These are phyloP conservation scores for Xylaria sp. DNA, from an alignment of 2,329 filamentous ascomycete species.

Conservation along the genomic window DNA sequence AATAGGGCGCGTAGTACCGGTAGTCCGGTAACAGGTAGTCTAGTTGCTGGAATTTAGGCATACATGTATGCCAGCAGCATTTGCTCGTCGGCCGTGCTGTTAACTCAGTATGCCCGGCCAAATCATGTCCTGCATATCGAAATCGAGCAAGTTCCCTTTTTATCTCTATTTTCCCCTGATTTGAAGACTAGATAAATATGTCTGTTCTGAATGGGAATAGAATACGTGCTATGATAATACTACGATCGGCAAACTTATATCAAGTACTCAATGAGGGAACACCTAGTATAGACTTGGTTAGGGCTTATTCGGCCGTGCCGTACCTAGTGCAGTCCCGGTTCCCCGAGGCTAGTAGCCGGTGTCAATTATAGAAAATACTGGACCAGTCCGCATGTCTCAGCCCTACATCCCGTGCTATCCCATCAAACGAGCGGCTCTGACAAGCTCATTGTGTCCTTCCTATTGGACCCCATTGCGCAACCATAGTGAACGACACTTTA, in stretches of 20 bases:
- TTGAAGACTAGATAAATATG: neutral
- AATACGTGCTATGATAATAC: neutral
- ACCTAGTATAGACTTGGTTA: constrained; percentile 10
- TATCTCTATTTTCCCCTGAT: neutral
- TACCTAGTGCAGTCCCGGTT: constrained; percentile 9
- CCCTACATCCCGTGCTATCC: constrained; percentile 10
- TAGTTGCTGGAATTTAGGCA: neutral
- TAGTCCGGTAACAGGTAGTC: neutral
- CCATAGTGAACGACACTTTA: neutral
- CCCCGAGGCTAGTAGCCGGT: neutral
- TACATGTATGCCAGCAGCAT: neutral
- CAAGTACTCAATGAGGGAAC: neutral
- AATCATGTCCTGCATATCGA: neutral
- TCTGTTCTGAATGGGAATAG: neutral
- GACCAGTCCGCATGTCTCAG: constrained; percentile 15
- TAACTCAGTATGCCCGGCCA: neutral
- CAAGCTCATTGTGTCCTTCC: constrained; percentile 3
- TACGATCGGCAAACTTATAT: neutral
- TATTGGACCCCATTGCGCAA: constrained; percentile 11
- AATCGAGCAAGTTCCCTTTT: neutral
- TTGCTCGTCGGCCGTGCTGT: neutral
- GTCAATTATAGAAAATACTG: constrained; percentile 28
- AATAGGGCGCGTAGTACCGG: neutral
- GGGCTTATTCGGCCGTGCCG: constrained; percentile 15
- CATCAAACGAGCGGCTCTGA: neutral